Evolutionary conservation across 495 filamentous ascomycete genomes (phyloP).

Genomic region (Lindgomyces ingoldianus): DNA sequence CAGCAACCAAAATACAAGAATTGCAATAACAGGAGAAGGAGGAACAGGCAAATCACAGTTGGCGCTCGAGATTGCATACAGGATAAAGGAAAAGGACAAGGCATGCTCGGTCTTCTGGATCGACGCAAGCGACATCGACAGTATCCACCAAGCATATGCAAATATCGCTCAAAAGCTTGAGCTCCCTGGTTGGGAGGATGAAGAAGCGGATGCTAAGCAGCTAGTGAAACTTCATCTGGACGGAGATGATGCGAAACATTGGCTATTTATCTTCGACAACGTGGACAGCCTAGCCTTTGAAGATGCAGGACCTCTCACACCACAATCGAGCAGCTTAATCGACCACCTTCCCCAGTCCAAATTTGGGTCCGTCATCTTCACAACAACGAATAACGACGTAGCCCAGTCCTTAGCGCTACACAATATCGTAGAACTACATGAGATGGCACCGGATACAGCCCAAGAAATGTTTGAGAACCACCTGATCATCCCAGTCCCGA

Average conservation of each 20-base stretch:
- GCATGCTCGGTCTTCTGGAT: constrained; percentile 32
- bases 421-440: not conserved
- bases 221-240: constrained; percentile 22
- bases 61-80: constrained; percentile 27
- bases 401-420: constrained; percentile 18
- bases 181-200: constrained; percentile 8
- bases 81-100: constrained; percentile 9
- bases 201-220: constrained; percentile 23
- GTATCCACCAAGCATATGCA: constrained; percentile 19
- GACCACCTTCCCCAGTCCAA: constrained; percentile 28
- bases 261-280: constrained; percentile 34
- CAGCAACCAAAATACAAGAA: not conserved
- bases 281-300: constrained; percentile 32
- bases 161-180: constrained; percentile 18
- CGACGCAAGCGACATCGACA: constrained; percentile 19
- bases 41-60: constrained; percentile 34
- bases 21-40: not conserved
- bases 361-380: constrained; percentile 32
- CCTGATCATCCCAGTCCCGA: not conserved
- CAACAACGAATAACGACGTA: constrained; percentile 25
- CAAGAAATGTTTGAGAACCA: not conserved
- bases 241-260: constrained; percentile 4
- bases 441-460: not conserved
- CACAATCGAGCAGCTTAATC: constrained; percentile 3
- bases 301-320: not conserved